Conservation (phyloP, 148 eudicot genomes). For the Cornus florida region DNA sequence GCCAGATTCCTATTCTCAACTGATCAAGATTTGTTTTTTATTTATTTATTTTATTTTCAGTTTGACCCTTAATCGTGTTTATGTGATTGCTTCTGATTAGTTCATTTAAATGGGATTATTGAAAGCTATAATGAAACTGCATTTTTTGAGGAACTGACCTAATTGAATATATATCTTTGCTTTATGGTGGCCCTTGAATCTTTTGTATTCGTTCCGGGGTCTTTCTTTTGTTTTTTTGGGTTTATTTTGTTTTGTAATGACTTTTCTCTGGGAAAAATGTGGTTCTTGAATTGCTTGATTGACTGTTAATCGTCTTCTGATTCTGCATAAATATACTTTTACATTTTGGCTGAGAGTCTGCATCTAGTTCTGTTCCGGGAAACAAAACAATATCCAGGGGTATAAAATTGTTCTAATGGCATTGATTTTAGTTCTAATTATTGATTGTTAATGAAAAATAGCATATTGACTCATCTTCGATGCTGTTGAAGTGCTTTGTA, state of each 20-base stretch:
- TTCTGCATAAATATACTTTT: neutral
- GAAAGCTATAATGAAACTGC: neutral
- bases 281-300: neutral
- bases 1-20: neutral
- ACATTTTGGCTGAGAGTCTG: neutral
- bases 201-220: neutral
- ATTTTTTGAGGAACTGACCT: conserved; percentile 7
- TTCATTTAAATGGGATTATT: neutral
- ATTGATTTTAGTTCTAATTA: neutral
- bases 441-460: neutral
- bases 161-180: conserved; percentile 1
- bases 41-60: neutral
- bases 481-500: neutral
- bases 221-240: neutral
- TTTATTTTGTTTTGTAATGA: neutral
- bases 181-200: neutral
- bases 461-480: neutral
- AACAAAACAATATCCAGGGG: neutral
- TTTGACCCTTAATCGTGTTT: neutral
- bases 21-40: conserved; percentile 10
- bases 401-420: neutral
- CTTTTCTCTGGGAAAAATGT: conserved; percentile 2
- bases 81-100: neutral
- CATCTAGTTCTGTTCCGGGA: neutral
- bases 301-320: neutral